These are phyloP conservation scores for Alternaria ethzedia DNA, from an alignment of 2,329 filamentous ascomycete genomes.

Conservation along the genomic window DNA sequence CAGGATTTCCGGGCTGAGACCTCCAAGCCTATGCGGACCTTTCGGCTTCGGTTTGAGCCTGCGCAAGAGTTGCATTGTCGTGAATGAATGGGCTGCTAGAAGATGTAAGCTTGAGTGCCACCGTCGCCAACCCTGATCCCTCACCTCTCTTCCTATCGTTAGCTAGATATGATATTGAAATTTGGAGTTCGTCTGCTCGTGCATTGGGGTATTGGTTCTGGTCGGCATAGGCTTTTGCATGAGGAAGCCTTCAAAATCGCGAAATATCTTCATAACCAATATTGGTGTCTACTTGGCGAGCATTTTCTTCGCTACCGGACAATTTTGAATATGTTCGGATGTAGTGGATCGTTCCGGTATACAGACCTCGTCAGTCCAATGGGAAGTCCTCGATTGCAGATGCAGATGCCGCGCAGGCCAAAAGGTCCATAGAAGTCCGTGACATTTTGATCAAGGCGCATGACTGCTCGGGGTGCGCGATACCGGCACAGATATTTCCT, in stretches of 20 bases:
- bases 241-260: not conserved
- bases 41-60: not conserved
- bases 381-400: not conserved
- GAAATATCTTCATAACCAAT: not conserved
- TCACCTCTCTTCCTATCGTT: not conserved
- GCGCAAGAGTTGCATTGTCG: not conserved
- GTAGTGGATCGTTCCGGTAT: not conserved
- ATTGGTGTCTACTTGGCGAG: not conserved
- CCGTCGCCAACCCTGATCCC: not conserved
- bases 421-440: not conserved
- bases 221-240: not conserved
- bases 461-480: not conserved
- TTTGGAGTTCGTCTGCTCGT: not conserved
- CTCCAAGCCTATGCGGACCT: not conserved
- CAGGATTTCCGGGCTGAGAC: not conserved
- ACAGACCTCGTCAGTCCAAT: not conserved
- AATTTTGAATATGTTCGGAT: not conserved
- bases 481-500: not conserved
- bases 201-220: not conserved
- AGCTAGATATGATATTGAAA: not conserved
- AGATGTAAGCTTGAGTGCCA: not conserved
- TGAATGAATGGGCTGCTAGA: not conserved
- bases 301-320: not conserved
- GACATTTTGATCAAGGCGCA: not conserved
- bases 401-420: not conserved